Conservation (phyloP, 2,329 filamentous ascomycete genomes). For the Coniochaeta pulveracea region DNA sequence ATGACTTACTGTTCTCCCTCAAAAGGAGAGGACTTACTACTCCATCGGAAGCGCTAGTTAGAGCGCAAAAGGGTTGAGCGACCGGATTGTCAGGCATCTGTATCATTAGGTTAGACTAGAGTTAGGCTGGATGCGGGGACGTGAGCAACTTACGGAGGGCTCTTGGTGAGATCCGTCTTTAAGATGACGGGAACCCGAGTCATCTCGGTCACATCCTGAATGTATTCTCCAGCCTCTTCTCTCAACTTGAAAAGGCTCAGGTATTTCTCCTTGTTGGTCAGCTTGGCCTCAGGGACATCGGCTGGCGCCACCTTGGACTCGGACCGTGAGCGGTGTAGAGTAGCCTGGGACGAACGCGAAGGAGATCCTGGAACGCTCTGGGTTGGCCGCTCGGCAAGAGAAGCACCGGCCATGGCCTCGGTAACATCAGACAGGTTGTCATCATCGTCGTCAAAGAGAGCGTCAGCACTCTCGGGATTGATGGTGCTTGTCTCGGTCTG, state of each 20-base stretch:
- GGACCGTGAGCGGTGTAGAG: slow-evolving; percentile 78
- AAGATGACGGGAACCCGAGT: slow-evolving; percentile 92
- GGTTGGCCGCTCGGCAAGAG: slow-evolving; percentile 76
- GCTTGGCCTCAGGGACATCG: slow-evolving; percentile 66
- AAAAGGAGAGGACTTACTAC: no score
- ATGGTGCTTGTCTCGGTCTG: slow-evolving; percentile 93
- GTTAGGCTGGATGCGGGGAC: slow-evolving; percentile 2
- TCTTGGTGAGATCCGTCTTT: slow-evolving; percentile 97
- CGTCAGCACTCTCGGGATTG: slow-evolving; percentile 84
- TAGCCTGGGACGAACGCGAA: slow-evolving; percentile 58
- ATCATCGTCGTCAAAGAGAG: slow-evolving; percentile 90
- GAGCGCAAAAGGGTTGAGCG: slow-evolving; percentile 67
- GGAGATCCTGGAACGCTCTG: slow-evolving; percentile 94
- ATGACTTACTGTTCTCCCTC: no score
- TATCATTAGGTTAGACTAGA: slow-evolving; percentile 1
- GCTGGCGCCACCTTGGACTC: slow-evolving; percentile 78
- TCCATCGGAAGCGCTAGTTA: slow-evolving; percentile 17
- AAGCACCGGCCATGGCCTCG: slow-evolving; percentile 87
- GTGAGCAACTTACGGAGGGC: slow-evolving; percentile 94
- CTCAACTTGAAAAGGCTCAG: slow-evolving; percentile 78
- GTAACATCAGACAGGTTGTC: slow-evolving; percentile 79
- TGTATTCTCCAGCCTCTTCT: slow-evolving; percentile 89
- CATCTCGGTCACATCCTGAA: slow-evolving; percentile 98
- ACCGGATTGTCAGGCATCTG: slow-evolving; percentile 75
- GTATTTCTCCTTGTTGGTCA: slow-evolving; percentile 95